Base-by-base conservation (phyloP, 768 basidiomycete genomes). In the Lyophyllum shimeji region DNA sequence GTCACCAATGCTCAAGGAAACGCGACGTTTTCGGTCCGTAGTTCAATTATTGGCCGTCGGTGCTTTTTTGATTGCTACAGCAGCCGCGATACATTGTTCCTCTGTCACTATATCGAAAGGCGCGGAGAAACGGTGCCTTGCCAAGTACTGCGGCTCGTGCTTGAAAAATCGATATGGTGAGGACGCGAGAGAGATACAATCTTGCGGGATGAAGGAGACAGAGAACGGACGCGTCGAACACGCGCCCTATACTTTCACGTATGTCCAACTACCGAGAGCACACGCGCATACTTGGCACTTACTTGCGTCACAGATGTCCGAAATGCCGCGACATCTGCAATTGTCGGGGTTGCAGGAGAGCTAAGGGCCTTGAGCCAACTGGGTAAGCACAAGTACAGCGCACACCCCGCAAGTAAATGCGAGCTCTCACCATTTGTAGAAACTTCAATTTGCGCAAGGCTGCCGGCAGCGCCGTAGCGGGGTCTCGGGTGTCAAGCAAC, bases 1-100 rank as follows among this genome's bases (percentile, higher is more conserved):
- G 90, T 60, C 90, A 90, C 66, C 89, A 90, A 63, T 90, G 90
- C 69, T 76, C 75, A 58, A 80, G 78, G 65, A 87, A 85, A 61
- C 82, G 83, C 49, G 83, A 82, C 60, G 64, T 67, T 25, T 64
- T 71, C 45, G 71, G 88, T 86, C 45, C 49, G 76, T 67, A 20
- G 20, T 43, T 55, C 49, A 43, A 8, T 47, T 53, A 51, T 20
- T 9, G 31, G 50, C 17, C 13, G 24, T 42, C 31, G 29, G 57
- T 13, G 21, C 46, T 63, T 3, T 27, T 56, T 49, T n/a, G 4
- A 46, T 24, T 7, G 44, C 7, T 1, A 8, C n/a, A 34, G 8
- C 24, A 65, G 65, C n/a, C 7, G 64, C 61, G 33, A 64, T 76
- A 18, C 71, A 72, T 24, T 82, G 77, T 63, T 77, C 73, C 13